Evolutionary conservation across 106 monocot species (phyloP).

Genomic region (Platanthera guangdongensis): DNA sequence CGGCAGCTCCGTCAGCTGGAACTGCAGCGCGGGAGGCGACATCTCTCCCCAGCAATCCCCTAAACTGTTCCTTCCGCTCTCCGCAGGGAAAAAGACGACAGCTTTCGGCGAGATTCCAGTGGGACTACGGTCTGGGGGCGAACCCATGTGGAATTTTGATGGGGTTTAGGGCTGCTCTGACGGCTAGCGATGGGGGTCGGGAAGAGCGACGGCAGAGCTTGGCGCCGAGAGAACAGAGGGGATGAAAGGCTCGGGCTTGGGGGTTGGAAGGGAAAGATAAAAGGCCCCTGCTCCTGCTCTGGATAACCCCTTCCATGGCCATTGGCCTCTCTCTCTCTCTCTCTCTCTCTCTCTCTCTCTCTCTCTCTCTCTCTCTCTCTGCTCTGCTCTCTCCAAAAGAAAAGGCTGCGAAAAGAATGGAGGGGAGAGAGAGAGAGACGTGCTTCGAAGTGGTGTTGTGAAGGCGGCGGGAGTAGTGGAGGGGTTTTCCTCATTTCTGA

Average conservation of each 20-base stretch:
- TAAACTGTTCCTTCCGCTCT: background rate
- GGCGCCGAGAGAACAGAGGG: conserved; percentile 14
- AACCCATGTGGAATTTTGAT: background rate
- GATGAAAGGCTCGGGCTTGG: conserved; percentile 23
- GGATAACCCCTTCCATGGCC: conserved; percentile 42
- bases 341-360: no score
- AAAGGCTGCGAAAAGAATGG: no score
- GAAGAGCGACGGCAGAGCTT: background rate
- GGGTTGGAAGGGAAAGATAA: conserved; percentile 50
- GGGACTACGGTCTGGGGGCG: background rate
- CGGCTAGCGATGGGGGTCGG: background rate
- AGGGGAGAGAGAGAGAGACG: no score
- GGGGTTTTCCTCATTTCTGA: no score
- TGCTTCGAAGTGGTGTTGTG: no score
- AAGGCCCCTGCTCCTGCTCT: conserved; percentile 21
- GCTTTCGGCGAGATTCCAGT: conserved; percentile 8
- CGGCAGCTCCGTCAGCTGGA: conserved; percentile 21
- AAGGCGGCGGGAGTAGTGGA: no score
- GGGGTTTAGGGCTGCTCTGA: conserved; percentile 6
- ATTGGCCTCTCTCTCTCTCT: conserved; percentile 5
- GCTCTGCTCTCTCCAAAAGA: background rate
- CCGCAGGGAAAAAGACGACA: conserved; percentile 5
- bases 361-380: no score
- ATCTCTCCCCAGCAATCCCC: background rate
- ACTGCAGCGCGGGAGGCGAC: conserved; percentile 27